Evolutionary conservation across 306 rosid species (phyloP).

Genomic region (Fagus crenata): DNA sequence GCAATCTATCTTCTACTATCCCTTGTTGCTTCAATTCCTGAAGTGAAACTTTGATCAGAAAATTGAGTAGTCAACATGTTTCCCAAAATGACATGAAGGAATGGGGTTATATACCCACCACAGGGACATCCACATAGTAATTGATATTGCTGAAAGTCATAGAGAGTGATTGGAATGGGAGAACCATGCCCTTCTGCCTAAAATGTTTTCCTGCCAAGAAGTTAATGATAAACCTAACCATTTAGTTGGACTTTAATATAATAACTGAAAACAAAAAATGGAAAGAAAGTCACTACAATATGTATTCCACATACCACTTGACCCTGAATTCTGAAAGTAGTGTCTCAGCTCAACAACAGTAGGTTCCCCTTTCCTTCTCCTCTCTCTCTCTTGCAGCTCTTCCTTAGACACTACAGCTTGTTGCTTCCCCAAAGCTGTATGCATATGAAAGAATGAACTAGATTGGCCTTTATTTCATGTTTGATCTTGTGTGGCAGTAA

Average conservation of each 20-base stretch:
- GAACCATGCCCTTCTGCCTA: conserved; percentile 95
- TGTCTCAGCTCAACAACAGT: conserved; percentile 81
- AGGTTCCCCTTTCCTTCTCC: conserved; percentile 77
- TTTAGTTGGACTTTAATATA: background rate
- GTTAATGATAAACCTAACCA: conserved; percentile 22
- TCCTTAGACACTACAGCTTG: conserved; percentile 92
- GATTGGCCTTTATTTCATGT: conserved; percentile 18
- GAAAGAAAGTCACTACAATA: background rate
- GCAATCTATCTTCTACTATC: conserved; percentile 73
- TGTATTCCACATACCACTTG: conserved; percentile 61
- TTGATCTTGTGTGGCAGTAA: conserved; percentile 21
- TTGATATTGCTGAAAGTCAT: conserved; percentile 92
- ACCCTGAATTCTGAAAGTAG: conserved; percentile 77
- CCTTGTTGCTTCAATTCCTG: conserved; percentile 97
- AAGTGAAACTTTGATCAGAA: conserved; percentile 47
- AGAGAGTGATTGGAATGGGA: conserved; percentile 93
- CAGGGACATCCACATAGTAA: conserved; percentile 89
- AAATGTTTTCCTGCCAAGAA: conserved; percentile 67
- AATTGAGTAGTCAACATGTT: conserved; percentile 25
- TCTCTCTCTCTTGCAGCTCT: conserved; percentile 83
- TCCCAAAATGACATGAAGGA: conserved; percentile 8
- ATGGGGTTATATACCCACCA: conserved; percentile 52
- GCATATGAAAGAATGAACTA: conserved; percentile 13
- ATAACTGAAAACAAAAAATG: conserved; percentile 1
- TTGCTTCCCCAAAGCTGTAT: conserved; percentile 75